Percentiles rank a stretch among this genome's conserved stretches.
Conservation (phyloP, 2,329 filamentous ascomycete species). For the Hypocreales sp. region DNA sequence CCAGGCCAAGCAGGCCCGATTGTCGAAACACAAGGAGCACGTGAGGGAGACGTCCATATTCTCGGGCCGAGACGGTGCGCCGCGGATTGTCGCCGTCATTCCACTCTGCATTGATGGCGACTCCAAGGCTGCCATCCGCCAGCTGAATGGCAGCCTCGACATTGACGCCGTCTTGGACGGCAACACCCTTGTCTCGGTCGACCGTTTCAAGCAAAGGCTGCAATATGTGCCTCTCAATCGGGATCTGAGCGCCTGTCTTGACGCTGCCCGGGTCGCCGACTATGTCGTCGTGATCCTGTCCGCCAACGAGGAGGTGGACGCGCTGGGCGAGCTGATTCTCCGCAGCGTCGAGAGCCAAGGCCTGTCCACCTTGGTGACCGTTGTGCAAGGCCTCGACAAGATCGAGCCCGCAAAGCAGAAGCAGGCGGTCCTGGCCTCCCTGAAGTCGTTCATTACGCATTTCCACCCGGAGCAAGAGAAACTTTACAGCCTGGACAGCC, state of each 20-base stretch:
- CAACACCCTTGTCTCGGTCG: constrained; percentile 53
- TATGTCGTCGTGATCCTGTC: constrained; percentile 82
- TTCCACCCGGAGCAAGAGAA: constrained; percentile 91
- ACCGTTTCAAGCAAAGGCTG: constrained; percentile 88
- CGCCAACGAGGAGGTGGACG: constrained; percentile 68
- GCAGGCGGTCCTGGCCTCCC: constrained; percentile 59
- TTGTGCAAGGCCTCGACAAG: constrained; percentile 64
- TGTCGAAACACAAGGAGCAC: constrained; percentile 71
- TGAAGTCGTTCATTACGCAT: constrained; percentile 86
- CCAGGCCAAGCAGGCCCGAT: constrained; percentile 79
- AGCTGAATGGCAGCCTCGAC: constrained; percentile 67
- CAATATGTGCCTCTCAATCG: constrained; percentile 66
- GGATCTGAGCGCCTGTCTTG: constrained; percentile 62
- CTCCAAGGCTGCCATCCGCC: constrained; percentile 47
- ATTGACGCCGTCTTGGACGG: constrained; percentile 47
- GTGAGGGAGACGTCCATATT: constrained; percentile 69
- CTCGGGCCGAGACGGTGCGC: constrained; percentile 70
- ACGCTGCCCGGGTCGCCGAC: constrained; percentile 78
- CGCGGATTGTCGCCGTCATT: constrained; percentile 75
- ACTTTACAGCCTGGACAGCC: constrained; percentile 72
- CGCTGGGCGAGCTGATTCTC: constrained; percentile 70
- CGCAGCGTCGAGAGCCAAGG: constrained; percentile 85
- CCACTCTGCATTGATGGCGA: constrained; percentile 66
- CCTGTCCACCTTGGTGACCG: constrained; percentile 78
- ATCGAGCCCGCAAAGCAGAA: constrained; percentile 69